Evolutionary conservation across 495 filamentous ascomycete species (phyloP).

Genomic region (Aspergillus coremiiformis): DNA sequence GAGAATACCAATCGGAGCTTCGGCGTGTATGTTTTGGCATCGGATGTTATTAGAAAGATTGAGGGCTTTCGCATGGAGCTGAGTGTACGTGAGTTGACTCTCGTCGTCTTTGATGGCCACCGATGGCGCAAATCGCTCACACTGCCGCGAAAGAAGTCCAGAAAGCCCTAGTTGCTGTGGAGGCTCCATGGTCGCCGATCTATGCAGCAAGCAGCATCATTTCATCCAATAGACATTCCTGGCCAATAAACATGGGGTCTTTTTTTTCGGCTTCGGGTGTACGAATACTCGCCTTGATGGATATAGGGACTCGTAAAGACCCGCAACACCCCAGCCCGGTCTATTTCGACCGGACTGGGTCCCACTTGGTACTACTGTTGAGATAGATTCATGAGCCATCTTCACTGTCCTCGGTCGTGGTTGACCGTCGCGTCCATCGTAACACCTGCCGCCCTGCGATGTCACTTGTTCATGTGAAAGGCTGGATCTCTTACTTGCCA

Average conservation of each 20-base stretch:
- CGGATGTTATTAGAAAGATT: not conserved
- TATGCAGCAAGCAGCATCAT: not conserved
- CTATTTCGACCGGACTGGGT: not conserved
- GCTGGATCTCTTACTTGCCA: too few species aligned
- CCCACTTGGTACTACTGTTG: not conserved
- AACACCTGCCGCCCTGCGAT: not conserved
- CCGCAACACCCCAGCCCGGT: not conserved
- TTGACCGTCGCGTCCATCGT: not conserved
- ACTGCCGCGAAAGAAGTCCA: not conserved
- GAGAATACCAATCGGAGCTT: not conserved
- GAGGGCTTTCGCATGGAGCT: not conserved
- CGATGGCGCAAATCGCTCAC: not conserved
- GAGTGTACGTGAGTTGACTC: not conserved
- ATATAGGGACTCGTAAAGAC: not conserved
- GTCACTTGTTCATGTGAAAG: not conserved
- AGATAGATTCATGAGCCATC: not conserved
- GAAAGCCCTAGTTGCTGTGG: not conserved
- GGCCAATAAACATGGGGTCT: too few species aligned
- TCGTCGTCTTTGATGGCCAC: not conserved
- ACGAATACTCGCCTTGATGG: too few species aligned
- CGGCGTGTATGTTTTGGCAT: not conserved
- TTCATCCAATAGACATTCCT: not conserved
- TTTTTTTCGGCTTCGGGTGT: too few species aligned
- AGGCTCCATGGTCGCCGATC: not conserved
- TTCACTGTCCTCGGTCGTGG: not conserved